A percentile compares a stretch with the other conserved stretches of the same genome.
These are phyloP conservation scores for Grigorovia transvaalensis DNA, from an alignment of 805 yeast genomes.

Conservation along the genomic window DNA sequence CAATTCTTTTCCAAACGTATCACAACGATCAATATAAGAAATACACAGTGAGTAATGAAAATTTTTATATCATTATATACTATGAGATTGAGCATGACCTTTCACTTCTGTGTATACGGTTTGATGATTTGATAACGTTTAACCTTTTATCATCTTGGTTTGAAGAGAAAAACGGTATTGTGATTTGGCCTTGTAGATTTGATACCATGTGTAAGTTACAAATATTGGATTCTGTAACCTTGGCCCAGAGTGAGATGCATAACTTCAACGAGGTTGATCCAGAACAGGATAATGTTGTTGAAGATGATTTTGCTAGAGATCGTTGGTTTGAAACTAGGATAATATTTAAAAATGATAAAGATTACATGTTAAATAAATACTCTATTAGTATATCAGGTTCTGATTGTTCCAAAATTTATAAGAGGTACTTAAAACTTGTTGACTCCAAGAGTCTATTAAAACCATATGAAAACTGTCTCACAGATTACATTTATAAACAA, in stretches of 20 bases:
- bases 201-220: conserved; percentile 17
- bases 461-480: not conserved
- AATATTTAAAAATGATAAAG: conserved; percentile 7
- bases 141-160: conserved; percentile 19
- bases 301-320: not conserved
- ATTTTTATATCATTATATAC: not conserved
- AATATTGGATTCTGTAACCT: conserved; percentile 15
- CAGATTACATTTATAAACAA: conserved; percentile 12
- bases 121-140: not conserved
- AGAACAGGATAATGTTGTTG: not conserved
- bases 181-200: conserved; percentile 19
- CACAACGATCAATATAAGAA: not conserved
- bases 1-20: not conserved
- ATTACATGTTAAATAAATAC: conserved; percentile 1
- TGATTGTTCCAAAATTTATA: conserved; percentile 17
- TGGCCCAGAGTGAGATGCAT: not conserved
- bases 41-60: not conserved
- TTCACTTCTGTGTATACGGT: not conserved
- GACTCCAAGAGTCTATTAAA: not conserved
- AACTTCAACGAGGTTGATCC: not conserved
- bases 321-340: conserved; percentile 23
- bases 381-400: conserved; percentile 19
- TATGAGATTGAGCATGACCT: not conserved
- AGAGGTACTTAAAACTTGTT: not conserved
- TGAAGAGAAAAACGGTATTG: conserved; percentile 17